Evolutionary conservation across 2,329 filamentous ascomycete species (phyloP), one percentile per base, ranked within the genome.

Genomic region (Penicillium sp.): DNA sequence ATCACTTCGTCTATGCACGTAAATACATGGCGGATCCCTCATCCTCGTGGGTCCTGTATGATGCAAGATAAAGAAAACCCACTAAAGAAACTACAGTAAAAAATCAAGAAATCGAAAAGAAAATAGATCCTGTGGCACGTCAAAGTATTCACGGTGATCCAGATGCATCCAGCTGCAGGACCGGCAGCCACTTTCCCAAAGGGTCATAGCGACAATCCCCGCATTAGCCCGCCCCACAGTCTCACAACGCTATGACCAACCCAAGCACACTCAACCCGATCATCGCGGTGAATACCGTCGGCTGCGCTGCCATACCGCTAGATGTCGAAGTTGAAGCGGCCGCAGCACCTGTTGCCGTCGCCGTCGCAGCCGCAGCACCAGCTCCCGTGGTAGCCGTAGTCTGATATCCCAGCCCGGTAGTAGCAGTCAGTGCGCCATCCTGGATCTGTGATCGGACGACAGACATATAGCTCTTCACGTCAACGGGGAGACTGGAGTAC

Each of bases 381-480:
- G 22, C 12, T 6, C 14, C 26, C 7, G 12, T 26, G 43, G 43
- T 12, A 25, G 43, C 18, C 7, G 49, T 37, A 25, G 63, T 61
- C 47, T 56, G 46, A 29, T 57, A 61, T 8, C 56, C 55, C 51
- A 56, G 26, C 4, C 58, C 63, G 12, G 59, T 58, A 11, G 66
- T 68, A 6, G 65, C 64, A 11, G 64, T 69, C 46, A 71, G 43
- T 4, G 67, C 69, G 4, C 68, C 68, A 1, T 52, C 62, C 5
- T 54, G 49, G 8, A 73, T 65, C 54, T 72, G 66, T 6, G 59
- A 62, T 50, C 65, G 67, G 23, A 73, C 70, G 8, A 64, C 65
- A 1, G 66, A 59, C 43, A 73, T 56, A 52, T 72, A 73, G 40
- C 58, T 68, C 57, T 73, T 67, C n/a, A 69, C 67, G 2, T 68